These are phyloP conservation scores for Tuber melanosporum DNA, from an alignment of 495 filamentous ascomycete species.

Conservation along the genomic window DNA sequence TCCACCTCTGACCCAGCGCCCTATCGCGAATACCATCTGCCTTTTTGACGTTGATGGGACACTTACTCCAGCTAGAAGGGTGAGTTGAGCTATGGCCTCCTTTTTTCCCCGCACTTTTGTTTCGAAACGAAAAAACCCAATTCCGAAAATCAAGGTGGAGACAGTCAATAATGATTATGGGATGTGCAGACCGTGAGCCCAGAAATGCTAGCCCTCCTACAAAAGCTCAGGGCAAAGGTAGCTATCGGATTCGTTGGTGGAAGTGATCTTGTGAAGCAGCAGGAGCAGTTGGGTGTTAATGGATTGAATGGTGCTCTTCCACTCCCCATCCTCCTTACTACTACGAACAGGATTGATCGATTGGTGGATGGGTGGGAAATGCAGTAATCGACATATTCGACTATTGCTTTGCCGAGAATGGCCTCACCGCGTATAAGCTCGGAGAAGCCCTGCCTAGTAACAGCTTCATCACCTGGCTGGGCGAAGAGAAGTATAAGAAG, in stretches of 20 bases:
- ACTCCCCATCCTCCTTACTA: slow-evolving; percentile 55
- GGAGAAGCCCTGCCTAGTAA: slow-evolving; percentile 64
- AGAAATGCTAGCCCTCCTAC: slow-evolving; percentile 76
- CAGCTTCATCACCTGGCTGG: slow-evolving; percentile 86
- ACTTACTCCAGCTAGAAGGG: slow-evolving; percentile 66
- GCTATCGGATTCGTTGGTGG: slow-evolving; percentile 89
- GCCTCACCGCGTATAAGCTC: slow-evolving; percentile 79
- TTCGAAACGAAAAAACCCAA: background rate
- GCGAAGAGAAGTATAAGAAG: slow-evolving; percentile 85
- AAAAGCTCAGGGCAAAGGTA: slow-evolving; percentile 72
- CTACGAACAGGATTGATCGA: slow-evolving; percentile 17
- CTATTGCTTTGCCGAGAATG: slow-evolving; percentile 94
- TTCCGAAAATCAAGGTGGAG: background rate
- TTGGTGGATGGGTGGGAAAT: background rate
- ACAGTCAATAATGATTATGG: slow-evolving; percentile 18
- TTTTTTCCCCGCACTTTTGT: slow-evolving; percentile 3
- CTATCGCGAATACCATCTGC: slow-evolving; percentile 78
- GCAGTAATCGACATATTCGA: slow-evolving; percentile 63
- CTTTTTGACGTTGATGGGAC: slow-evolving; percentile 94
- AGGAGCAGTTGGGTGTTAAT: slow-evolving; percentile 75
- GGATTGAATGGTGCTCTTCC: slow-evolving; percentile 32
- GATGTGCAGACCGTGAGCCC: slow-evolving; percentile 55
- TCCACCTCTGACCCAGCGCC: slow-evolving; percentile 71
- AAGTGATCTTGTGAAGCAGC: slow-evolving; percentile 83
- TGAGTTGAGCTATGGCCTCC: slow-evolving; percentile 45